Base-by-base conservation (phyloP, 805 yeast genomes). In the Spathaspora passalidarum region DNA sequence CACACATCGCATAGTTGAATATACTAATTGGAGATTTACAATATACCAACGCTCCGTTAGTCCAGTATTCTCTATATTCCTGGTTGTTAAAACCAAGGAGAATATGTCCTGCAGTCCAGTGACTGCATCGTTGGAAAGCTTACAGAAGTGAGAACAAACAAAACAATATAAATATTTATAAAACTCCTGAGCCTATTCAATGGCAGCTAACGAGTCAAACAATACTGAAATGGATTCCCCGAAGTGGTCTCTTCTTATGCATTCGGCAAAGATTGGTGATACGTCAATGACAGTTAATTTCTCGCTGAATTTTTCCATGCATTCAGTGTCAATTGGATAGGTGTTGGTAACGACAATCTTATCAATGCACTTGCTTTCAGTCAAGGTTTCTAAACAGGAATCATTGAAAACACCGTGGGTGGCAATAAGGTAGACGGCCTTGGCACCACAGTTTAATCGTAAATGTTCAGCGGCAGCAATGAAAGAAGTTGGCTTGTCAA, bases 391-490 rank as follows among this genome's bases (percentile, higher is more conserved):
- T 45, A 94, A 75, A 58, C 96, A 89, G 53, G 84, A 84, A 55
- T 88, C 95, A 53, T 89, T 82, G 69, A 94, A 92, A 37, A 92
- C 79, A 54, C 99, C 99, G 61, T 94, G 99, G 3, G 98, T 92
- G 13, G 97, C 98, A 49, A 94, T 82, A 19, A 94, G 82, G 57
- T 86, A 88, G 21, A 94, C 97, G 48, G 81, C 78, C 57, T 84
- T 86, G 49, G 99, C 99, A 47, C 99, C 99, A 72, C 99, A 94
- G 67, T 91, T 92, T 67, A 88, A 76, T 54, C 95, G 80, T 64
- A 96, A 81, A 70, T 94, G 99, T 70, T 94, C 99, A 26, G 99
- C 99, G 37, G 99, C 99, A 23, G 97, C 92, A 52, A 94, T 86
- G 62, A 91, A 92, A 8, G 96, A 82, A 52, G 85, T 84, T 38